Evolutionary conservation across 257 asterid species (phyloP).

Genomic region (Striga asiatica): DNA sequence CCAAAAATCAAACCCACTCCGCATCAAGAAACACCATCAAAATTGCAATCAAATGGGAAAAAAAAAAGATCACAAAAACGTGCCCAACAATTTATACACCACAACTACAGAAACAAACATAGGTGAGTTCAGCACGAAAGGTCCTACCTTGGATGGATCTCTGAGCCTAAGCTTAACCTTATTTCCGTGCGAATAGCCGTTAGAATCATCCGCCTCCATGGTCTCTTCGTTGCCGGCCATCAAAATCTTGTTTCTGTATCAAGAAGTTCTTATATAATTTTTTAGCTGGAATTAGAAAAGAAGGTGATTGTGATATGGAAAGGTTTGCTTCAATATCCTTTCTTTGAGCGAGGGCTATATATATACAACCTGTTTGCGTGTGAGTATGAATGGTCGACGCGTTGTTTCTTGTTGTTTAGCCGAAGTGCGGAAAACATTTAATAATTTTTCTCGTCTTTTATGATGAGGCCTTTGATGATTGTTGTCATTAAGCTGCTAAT

Average conservation of each 20-base stretch:
- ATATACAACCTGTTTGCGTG: not conserved
- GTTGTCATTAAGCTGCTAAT: not conserved
- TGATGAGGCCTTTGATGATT: not conserved
- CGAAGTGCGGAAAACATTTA: not conserved
- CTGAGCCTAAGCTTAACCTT: constrained; percentile 41
- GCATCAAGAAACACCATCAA: constrained; percentile 11
- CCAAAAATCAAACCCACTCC: constrained; percentile 17
- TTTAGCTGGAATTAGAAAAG: not conserved
- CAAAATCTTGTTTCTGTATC: constrained; percentile 3
- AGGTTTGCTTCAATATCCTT: not conserved
- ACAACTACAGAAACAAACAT: not conserved
- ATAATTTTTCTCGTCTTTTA: not conserved
- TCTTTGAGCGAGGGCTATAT: not conserved
- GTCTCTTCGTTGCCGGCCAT: constrained; percentile 52
- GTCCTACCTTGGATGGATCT: constrained; percentile 71
- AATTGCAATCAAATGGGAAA: not conserved
- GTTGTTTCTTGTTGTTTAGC: not conserved
- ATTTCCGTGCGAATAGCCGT: constrained; percentile 35
- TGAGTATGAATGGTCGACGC: not conserved
- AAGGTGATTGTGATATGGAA: constrained; percentile 19
- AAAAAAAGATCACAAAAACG: not conserved
- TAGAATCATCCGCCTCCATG: constrained; percentile 43
- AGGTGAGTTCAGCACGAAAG: not conserved
- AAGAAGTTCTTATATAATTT: constrained; percentile 7
- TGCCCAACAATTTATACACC: not conserved